Evolutionary conservation across 768 basidiomycete genomes (phyloP), one percentile per base, ranked within the genome.

Genomic region (Mycena epipterygia): DNA sequence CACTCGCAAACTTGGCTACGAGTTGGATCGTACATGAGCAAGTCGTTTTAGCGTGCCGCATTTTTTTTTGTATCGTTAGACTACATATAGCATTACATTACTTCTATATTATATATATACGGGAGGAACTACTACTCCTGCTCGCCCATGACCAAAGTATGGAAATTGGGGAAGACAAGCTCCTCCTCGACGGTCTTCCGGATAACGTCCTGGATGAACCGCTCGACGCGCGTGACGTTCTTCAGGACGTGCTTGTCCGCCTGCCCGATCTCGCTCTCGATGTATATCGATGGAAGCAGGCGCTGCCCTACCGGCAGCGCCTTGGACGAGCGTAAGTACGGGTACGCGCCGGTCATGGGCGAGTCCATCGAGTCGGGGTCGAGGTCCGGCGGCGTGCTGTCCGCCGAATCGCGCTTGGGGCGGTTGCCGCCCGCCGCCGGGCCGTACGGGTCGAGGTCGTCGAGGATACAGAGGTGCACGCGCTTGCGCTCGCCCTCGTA

Each of bases 1-100:
- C n/a, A n/a, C n/a, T n/a, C 89, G 95, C 68, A 92, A 95, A 78
- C 83, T 99, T 64, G 97, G 97, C 9, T 99, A 99, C 80, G 91
- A 93, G 81, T 84, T 98, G 64, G 97, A 99, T 77, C 96, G 25
- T 99, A 99, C 81, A 99, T 99, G 97, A 95, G 93, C 85, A 97
- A 98, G 82, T 86, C 86, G 35, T 78, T 94, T 77, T 75, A 85
- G 76, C 89, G 32, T 51, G 30, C 44, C 16, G 33, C 14, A 25
- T 30, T 46, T 33, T 42, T 7, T 23, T 44, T 56, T 59, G 41
- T 70, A 63, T 48, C 46, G 44, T 30, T 71, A 66, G 49, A 67
- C 33, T 53, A 60, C 46, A 70, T 70, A 52, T 69, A 44, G 62
- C 61, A 55, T 61, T 70, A 64, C 11, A 63, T 27, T 64, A 35